These are phyloP conservation scores for Fusarium chlamydosporum DNA, from an alignment of 2,329 filamentous ascomycete species.

Conservation along the genomic window DNA sequence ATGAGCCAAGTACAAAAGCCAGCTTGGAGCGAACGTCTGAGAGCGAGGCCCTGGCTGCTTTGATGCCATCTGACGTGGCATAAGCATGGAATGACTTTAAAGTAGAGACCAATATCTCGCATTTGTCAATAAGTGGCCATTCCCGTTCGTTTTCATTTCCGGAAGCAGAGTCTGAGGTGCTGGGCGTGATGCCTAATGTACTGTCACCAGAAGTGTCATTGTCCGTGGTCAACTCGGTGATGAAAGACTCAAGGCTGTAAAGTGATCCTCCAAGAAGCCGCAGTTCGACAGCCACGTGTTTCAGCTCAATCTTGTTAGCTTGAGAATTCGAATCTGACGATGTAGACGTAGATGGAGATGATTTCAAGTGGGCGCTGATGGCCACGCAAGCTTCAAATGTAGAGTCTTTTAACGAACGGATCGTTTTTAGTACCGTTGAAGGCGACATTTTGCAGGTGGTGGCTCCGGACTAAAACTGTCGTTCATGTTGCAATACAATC, in stretches of 20 bases:
- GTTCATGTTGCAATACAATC: conserved; percentile 17
- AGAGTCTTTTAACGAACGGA: conserved; percentile 38
- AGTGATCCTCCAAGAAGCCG: conserved; percentile 45
- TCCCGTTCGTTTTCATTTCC: conserved; percentile 17
- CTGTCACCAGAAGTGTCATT: conserved; percentile 26
- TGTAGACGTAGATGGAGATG: not conserved
- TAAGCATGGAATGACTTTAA: conserved; percentile 30
- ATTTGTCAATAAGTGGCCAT: conserved; percentile 45
- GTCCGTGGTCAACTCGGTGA: conserved; percentile 36
- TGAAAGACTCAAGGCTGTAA: conserved; percentile 46
- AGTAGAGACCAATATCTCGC: conserved; percentile 40
- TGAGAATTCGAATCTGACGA: not conserved
- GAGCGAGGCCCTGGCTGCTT: conserved; percentile 40
- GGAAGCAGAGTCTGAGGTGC: conserved; percentile 8
- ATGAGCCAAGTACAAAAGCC: conserved; percentile 46
- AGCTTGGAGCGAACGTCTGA: conserved; percentile 45
- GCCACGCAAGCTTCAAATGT: conserved; percentile 37
- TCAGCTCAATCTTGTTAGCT: conserved; percentile 29
- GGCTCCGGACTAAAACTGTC: not conserved
- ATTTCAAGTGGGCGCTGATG: conserved; percentile 32
- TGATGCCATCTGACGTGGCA: conserved; percentile 42
- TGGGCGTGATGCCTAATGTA: conserved; percentile 23
- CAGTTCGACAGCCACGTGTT: conserved; percentile 40
- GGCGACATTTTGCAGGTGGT: conserved; percentile 28
- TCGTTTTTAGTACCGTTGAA: conserved; percentile 29